A percentile compares a stretch with the other conserved stretches of the same genome.
Conservation (phyloP, 2,329 filamentous ascomycete genomes). For the Calonectria hongkongensis region DNA sequence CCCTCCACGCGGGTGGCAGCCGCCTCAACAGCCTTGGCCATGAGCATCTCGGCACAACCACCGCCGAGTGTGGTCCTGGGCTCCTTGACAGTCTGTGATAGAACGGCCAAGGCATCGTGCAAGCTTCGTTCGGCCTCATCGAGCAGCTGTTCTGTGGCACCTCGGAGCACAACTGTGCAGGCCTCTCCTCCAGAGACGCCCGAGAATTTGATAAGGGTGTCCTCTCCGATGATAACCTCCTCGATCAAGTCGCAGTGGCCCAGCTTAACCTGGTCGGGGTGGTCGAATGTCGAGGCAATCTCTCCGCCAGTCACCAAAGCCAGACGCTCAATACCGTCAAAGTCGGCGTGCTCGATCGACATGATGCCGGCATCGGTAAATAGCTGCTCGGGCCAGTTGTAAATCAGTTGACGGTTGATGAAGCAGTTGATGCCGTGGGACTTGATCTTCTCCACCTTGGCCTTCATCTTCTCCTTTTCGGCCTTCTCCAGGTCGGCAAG, state of each 20-base stretch:
- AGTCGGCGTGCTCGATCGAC: constrained; percentile 99
- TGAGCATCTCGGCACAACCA: constrained; percentile 98
- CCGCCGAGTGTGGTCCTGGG: constrained; percentile 95
- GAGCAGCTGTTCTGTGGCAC: constrained; percentile 96
- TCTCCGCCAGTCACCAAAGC: constrained; percentile 97
- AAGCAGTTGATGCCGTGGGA: constrained; percentile 99
- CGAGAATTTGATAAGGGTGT: constrained; percentile 97
- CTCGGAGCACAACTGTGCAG: constrained; percentile 96
- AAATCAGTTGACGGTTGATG: constrained; percentile 99
- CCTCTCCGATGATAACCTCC: constrained; percentile 98
- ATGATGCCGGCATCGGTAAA: constrained; percentile 98
- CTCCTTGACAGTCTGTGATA: constrained; percentile 97
- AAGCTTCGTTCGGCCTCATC: constrained; percentile 97
- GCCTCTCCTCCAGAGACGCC: constrained; percentile 95
- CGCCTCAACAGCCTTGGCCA: constrained; percentile 97
- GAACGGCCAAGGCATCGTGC: constrained; percentile 95
- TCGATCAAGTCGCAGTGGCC: constrained; percentile 97
- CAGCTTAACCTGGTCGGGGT: constrained; percentile 97
- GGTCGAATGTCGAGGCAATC: constrained; percentile 98
- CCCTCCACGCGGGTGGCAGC: constrained; percentile 95
- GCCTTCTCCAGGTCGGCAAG: constrained; percentile 98
- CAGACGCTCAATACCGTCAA: constrained; percentile 96
- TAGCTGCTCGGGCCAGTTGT: constrained; percentile 99
- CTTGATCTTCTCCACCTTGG: constrained; percentile 99
- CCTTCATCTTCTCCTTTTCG: constrained; percentile 99